phyloP scores from a whole-genome alignment of 352 stramenopile species.

The Plasmopara viticola region DNA sequence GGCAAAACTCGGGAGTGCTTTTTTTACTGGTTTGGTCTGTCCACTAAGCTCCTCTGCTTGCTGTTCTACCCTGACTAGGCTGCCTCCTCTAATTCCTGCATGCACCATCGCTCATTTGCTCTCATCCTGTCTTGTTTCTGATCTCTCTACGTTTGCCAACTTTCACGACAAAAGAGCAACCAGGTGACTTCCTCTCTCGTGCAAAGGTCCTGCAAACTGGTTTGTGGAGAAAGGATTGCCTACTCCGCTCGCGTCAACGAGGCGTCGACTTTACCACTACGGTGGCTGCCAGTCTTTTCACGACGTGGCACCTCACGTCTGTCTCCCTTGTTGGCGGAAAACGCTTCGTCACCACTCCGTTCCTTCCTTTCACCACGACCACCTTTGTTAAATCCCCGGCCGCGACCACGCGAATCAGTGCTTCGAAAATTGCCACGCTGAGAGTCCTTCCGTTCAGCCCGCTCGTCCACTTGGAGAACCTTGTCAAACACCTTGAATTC shows the following conservation, averaged over 20 bases:
- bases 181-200: not conserved
- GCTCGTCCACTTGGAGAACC: conserved; percentile 67
- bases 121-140: conserved; percentile 22
- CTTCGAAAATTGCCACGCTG: conserved; percentile 51
- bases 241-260: conserved; percentile 44
- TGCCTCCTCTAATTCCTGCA: conserved; percentile 14
- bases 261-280: conserved; percentile 59
- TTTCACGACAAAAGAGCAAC: not conserved
- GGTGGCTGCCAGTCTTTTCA: conserved; percentile 54
- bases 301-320: conserved; percentile 41
- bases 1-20: not conserved
- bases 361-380: conserved; percentile 67
- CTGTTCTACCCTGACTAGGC: conserved; percentile 32
- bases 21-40: conserved; percentile 18
- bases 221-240: conserved; percentile 24
- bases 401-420: conserved; percentile 41
- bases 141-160: conserved; percentile 7
- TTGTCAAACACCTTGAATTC: conserved; percentile 75
- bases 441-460: conserved; percentile 63
- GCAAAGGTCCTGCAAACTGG: too few species aligned
- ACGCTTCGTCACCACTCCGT: conserved; percentile 48
- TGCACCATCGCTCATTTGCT: conserved; percentile 10
- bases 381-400: conserved; percentile 41
- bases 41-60: conserved; percentile 21
- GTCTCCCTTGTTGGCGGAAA: conserved; percentile 23